Base-by-base conservation (phyloP, 1,284 basidiomycete genomes). In the Cutaneotrichosporon dermatis region DNA sequence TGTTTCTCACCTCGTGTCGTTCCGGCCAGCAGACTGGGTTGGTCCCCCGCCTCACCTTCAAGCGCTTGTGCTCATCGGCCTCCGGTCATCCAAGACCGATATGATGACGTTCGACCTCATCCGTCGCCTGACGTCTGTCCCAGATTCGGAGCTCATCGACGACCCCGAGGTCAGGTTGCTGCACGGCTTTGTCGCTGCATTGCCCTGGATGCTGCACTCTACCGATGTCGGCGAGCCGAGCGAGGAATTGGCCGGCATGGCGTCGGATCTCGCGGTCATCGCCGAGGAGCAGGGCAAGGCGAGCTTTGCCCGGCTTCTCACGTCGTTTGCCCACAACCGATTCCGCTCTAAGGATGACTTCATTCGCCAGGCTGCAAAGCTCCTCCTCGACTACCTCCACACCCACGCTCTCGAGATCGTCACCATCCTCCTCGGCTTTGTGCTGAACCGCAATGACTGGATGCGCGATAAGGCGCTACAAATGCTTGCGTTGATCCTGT, bases 331-430 rank as follows among this genome's bases (percentile, higher is more conserved):
- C n/a, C 91, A 90, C 75, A 82, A 83, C 25, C 88, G 91, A 48
- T 97, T 97, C 82, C 83, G 93, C 46, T 92, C 25, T 2, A 89
- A 89, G 72, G 94, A 97, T 58, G 93, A 97, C 75, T 92, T 97
- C 76, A 83, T 95, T 59, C 86, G 92, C 3, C 92, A 97, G 73
- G 92, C 92, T 0, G 87, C 92, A 15, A 82, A 85, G 3, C 88
- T 89, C 66, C 82, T 97, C 45, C 85, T 90, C 36, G 90, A 94
- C 69, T 93, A 88, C 60, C 63, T 79, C 84, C 84, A 25, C 70
- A 67, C 68, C 73, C 53, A 85, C 84, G 68, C 83, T 81, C 73
- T 92, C 83, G 88, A 85, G 82, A 39, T 93, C 41, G 86, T 90
- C 51, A 90, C 90, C 0, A 80, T 93, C 8, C 83, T 96, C 11